Evolutionary conservation across 2,329 filamentous ascomycete genomes (phyloP), one percentile per base, ranked within the genome.

Genomic region (Diplodia sapinea): DNA sequence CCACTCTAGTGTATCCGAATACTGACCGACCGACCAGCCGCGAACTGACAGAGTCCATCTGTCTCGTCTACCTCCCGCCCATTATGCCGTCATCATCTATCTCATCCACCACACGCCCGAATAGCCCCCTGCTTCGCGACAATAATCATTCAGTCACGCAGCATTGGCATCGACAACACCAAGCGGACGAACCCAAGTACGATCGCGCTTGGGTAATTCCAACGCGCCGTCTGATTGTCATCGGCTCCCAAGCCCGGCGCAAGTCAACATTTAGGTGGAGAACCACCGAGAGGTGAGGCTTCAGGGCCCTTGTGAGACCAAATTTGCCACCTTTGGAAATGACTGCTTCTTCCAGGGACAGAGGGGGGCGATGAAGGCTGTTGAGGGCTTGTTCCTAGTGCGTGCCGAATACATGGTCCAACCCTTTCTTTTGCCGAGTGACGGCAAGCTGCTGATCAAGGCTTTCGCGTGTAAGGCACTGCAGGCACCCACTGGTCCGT

Each of bases 241-340:
- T 33, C 23, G n/a, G 40, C 33, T 66, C 36, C 51, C 40, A 20
- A 43, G 51, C 43, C 52, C 61, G 12, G 38, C 36, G 8, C 36
- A 59, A 52, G 13, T 56, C 40, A 43, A 47, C 6, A 33, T 66
- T 59, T 66, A 36, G 64, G 38, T 66, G n/a, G 64, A 56, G 23
- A 38, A 52, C 23, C 63, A 67, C 40, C 47, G 36, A 47, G 66
- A 68, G 56, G 56, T 68, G 57, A 29, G n/a, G 56, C 56, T 47
- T 43, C 66, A 26, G n/a, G 52, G 59, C 7, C 56, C 55, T 36
- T 64, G 43, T 29, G 47, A 54, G 49, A 56, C 61, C 13, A 33
- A 68, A 31, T 64, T 50, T 33, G 66, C 66, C 31, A 64, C 56
- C 9, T 68, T 64, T 55, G 57, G 55, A 13, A 68, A 68, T 36